A percentile compares a stretch with the other conserved stretches of the same genome.
These are phyloP conservation scores for Pythium insidiosum DNA, from an alignment of 352 stramenopile species.

Conservation along the genomic window DNA sequence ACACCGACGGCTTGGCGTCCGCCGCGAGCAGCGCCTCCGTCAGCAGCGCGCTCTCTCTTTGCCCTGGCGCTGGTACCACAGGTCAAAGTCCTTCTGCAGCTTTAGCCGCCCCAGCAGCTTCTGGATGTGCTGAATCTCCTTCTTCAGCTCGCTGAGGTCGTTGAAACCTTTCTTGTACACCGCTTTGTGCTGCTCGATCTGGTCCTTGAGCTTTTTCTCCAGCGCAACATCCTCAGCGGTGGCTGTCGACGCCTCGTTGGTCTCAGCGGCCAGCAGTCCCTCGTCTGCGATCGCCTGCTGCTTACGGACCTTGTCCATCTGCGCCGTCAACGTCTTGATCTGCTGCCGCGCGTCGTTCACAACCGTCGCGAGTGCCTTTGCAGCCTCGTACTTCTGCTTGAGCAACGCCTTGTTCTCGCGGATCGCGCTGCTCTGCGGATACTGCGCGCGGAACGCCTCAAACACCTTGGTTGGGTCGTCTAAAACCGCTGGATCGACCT, in stretches of 20 bases:
- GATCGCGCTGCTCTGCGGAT: constrained; percentile 81
- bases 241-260: constrained; percentile 16
- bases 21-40: constrained; percentile 42
- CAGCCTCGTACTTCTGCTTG: constrained; percentile 86
- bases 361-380: constrained; percentile 77
- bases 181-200: constrained; percentile 86
- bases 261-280: constrained; percentile 24
- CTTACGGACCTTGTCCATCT: constrained; percentile 66
- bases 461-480: constrained; percentile 72
- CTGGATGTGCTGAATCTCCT: constrained; percentile 92
- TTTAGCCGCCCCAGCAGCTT: constrained; percentile 85
- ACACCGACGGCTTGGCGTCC: too few relatives aligned
- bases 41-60: constrained; percentile 41
- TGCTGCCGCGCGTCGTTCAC: constrained; percentile 86
- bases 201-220: constrained; percentile 59
- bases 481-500: constrained; percentile 38
- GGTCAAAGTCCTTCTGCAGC: constrained; percentile 91
- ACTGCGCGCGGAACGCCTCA: constrained; percentile 79
- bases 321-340: constrained; percentile 58
- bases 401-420: constrained; percentile 91
- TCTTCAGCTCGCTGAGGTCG: constrained; percentile 88
- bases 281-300: constrained; percentile 52
- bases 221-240: constrained; percentile 15
- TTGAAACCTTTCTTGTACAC: constrained; percentile 90
- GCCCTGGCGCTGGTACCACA: constrained; percentile 84